Conservation (phyloP, 2,329 filamentous ascomycete genomes). For the Penicillium sp. region DNA sequence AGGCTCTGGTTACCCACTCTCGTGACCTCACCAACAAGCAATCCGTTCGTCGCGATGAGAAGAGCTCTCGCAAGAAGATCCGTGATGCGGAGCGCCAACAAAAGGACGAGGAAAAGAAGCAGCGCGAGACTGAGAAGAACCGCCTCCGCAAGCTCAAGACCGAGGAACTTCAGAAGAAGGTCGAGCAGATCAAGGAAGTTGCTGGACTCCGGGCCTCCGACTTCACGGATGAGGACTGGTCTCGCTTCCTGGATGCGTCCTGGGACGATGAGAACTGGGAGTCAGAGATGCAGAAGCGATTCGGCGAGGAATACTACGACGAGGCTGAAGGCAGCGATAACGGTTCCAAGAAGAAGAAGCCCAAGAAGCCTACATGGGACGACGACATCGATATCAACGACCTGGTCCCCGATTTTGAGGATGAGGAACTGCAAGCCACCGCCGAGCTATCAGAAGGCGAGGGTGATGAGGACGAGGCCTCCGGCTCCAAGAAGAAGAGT, state of each 20-base stretch:
- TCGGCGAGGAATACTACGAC: conserved; percentile 87
- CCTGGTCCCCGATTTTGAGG: conserved; percentile 81
- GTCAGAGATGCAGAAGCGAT: conserved; percentile 81
- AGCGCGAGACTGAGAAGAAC: conserved; percentile 78
- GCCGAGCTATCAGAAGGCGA: conserved; percentile 61
- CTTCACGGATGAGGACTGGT: conserved; percentile 77
- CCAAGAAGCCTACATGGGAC: conserved; percentile 88
- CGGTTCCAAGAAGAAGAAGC: conserved; percentile 55
- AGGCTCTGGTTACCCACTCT: conserved; percentile 83
- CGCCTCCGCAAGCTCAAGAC: conserved; percentile 84
- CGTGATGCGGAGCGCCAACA: conserved; percentile 76
- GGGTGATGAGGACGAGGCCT: conserved; percentile 43
- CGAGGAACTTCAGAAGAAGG: conserved; percentile 84
- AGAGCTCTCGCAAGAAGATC: conserved; percentile 72
- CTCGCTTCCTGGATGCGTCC: conserved; percentile 78
- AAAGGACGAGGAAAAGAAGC: conserved; percentile 75
- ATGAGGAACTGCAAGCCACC: conserved; percentile 63
- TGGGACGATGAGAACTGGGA: conserved; percentile 94
- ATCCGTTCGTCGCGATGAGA: conserved; percentile 83
- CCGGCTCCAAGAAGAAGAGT: conserved; percentile 52
- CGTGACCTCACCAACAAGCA: conserved; percentile 80
- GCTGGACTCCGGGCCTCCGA: conserved; percentile 73
- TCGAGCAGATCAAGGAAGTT: conserved; percentile 84
- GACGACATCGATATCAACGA: conserved; percentile 98
- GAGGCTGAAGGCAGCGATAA: conserved; percentile 57